Conservation (phyloP, 305 asterid species). For the Fraxinus greggii region DNA sequence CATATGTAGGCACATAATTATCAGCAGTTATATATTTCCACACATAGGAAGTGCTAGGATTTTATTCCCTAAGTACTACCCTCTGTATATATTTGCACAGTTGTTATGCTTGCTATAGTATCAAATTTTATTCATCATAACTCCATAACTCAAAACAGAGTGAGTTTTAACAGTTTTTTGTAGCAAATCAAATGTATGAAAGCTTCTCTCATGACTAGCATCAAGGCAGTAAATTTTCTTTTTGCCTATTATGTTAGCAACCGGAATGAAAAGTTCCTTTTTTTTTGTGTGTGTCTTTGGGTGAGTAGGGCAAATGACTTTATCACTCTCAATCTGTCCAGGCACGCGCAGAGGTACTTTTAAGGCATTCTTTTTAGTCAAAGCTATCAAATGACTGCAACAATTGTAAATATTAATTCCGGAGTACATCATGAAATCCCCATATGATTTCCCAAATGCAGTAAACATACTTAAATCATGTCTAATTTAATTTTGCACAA, state of each 20-base stretch:
- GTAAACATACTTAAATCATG: background rate
- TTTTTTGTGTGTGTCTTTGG: background rate
- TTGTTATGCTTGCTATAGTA: conserved; percentile 2
- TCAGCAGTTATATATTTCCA: background rate
- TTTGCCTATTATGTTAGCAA: background rate
- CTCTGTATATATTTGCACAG: background rate
- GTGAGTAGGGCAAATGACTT: background rate
- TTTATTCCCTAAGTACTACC: background rate
- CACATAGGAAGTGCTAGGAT: background rate
- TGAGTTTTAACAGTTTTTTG: background rate
- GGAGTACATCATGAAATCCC: background rate
- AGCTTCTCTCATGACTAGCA: background rate
- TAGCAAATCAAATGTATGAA: background rate
- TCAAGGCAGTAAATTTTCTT: background rate
- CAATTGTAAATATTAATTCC: background rate
- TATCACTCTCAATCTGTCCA: background rate
- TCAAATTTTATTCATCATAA: conserved; percentile 9
- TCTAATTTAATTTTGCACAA: background rate
- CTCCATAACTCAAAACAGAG: background rate
- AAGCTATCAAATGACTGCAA: background rate
- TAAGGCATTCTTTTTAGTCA: background rate
- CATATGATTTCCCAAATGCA: background rate
- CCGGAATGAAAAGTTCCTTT: background rate
- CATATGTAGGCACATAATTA: conserved; percentile 1
- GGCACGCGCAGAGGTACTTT: background rate